These are phyloP conservation scores for Leccinum variabile DNA, from an alignment of 1,284 basidiomycete genomes.

Conservation along the genomic window DNA sequence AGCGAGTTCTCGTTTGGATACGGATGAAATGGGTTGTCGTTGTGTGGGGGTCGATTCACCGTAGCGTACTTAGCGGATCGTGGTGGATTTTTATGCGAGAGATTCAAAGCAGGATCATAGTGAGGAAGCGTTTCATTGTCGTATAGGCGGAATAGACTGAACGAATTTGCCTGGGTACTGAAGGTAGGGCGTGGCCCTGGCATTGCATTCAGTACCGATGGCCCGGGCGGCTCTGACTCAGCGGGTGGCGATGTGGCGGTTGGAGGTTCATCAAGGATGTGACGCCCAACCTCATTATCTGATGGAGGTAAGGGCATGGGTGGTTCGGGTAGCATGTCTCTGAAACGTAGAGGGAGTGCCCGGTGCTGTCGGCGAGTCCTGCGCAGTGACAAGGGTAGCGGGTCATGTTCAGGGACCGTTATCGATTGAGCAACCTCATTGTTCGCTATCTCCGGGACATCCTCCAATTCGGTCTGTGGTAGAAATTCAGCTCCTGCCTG, in stretches of 20 bases:
- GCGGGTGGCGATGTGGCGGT: background rate
- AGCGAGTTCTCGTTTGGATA: background rate
- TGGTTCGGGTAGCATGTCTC: background rate
- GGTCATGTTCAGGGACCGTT: background rate
- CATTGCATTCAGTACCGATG: background rate
- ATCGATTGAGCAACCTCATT: background rate
- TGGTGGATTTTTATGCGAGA: background rate
- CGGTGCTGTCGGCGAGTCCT: background rate
- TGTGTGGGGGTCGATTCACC: background rate
- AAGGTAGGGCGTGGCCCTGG: background rate
- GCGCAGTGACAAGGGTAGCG: background rate
- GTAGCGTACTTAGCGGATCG: background rate
- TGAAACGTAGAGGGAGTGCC: background rate
- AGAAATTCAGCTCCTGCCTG: background rate
- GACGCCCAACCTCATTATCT: background rate
- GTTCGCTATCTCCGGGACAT: background rate
- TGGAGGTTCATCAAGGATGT: background rate
- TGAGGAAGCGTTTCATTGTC: background rate
- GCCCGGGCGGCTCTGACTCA: background rate
- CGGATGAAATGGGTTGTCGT: background rate
- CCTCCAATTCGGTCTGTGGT: background rate
- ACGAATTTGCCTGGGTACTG: background rate
- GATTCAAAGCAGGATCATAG: background rate
- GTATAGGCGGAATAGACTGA: background rate
- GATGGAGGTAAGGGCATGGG: background rate